Evolutionary conservation across 1,139 yeast genomes (phyloP), one percentile per base, ranked within the genome.

Genomic region (Blastobotrys buckinghamii): DNA sequence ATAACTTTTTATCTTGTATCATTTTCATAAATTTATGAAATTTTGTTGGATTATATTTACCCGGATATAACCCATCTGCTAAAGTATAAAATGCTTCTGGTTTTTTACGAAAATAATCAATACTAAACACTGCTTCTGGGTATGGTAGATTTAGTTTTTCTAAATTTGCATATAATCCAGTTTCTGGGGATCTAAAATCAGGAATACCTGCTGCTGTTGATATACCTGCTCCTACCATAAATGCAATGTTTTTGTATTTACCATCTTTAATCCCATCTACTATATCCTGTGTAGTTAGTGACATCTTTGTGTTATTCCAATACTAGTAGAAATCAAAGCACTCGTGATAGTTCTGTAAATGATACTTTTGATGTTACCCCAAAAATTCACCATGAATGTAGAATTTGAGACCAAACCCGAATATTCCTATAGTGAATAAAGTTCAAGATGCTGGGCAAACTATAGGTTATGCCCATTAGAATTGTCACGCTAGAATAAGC

Each of bases 81-180:
- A 90, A 72, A 0, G 87, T 79, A 60, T 86, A 89, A 63, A 90
- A 90, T 0, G 97, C 94, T 55, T 78, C 74, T 0, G 97, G 97
- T 47, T 78, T 76, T 50, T 82, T 73, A 45, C 75, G 69, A 64
- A 88, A 87, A 65, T 79, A 92, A 30, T 82, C 89, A 32, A 90
- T 83, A 62, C 89, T 97, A 65, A 90, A 92, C 1, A 92, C 96
- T 0, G 97, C 97, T 64, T 90, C 98, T 0, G 97, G 94, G 61
- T 79, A 89, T 5, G 97, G 97, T 42, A 90, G 71, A 39, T 86
- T 74, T 36, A 90, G 70, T 54, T 79, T 75, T 39, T 85, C 78
- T 49, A 92, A 70, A 62, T 92, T 90, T 54, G 90, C 79, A 60
- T 90, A 90, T 8, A 90, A 73, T 0, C 98, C 98, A 0, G 97